Conservation (phyloP, 129 eudicot species). For the Ambrosia trifida region DNA sequence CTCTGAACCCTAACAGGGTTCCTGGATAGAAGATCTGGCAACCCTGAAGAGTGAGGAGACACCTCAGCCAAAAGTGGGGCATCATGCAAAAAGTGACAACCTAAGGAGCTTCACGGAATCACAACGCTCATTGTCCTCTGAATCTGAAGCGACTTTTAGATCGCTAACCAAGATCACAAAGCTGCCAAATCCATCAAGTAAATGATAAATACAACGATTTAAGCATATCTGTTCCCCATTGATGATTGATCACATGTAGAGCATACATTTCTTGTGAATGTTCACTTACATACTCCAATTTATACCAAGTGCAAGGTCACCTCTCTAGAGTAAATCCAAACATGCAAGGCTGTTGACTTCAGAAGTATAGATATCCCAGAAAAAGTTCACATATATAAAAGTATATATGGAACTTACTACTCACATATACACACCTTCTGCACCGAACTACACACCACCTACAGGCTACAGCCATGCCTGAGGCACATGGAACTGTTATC, state of each 20-base stretch:
- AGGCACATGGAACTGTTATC: background rate
- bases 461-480: conserved; percentile 12
- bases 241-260: background rate
- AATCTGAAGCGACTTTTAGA: background rate
- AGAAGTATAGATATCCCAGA: background rate
- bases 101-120: background rate
- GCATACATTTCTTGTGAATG: conserved; percentile 3
- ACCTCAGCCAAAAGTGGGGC: background rate
- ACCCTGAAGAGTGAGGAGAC: background rate
- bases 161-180: conserved; percentile 2
- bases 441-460: conserved; percentile 13
- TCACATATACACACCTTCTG: conserved; percentile 8
- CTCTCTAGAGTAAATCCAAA: background rate
- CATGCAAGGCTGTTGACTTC: conserved; percentile 1
- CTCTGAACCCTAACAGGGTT: background rate
- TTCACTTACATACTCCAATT: background rate
- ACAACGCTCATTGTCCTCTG: background rate
- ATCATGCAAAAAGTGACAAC: background rate
- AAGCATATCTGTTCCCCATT: background rate
- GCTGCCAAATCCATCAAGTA: conserved; percentile 17
- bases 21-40: background rate
- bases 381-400: background rate
- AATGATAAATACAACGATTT: background rate
- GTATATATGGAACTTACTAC: background rate
- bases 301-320: background rate